These are phyloP conservation scores for Tricholoma bakamatsutake DNA, from an alignment of 768 basidiomycete genomes.

Conservation along the genomic window DNA sequence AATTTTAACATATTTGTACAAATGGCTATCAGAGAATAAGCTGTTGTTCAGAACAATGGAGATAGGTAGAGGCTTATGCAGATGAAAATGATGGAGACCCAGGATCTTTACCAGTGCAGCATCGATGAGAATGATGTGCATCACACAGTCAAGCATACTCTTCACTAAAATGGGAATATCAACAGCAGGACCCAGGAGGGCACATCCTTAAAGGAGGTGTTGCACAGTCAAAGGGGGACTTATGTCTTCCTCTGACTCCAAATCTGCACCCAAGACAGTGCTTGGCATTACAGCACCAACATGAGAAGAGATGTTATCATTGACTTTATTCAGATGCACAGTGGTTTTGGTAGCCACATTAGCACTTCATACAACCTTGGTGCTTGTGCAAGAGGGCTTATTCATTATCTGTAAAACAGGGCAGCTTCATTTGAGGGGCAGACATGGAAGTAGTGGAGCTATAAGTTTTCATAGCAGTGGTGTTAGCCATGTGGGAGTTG, in stretches of 20 bases:
- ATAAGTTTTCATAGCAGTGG: neutral
- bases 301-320: neutral
- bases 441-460: neutral
- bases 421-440: too few species aligned
- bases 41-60: too few species aligned
- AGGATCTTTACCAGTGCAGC: neutral
- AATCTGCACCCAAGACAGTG: too few species aligned
- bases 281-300: neutral
- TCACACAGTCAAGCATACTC: too few species aligned
- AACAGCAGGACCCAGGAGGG: neutral
- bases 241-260: too few species aligned
- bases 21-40: too few species aligned
- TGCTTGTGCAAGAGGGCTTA: neutral
- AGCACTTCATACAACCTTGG: too few species aligned
- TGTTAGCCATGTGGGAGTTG: neutral
- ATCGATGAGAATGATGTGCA: neutral
- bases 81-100: too few species aligned
- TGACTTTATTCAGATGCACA: neutral
- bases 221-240: neutral
- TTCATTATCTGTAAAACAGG: neutral
- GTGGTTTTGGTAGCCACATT: neutral
- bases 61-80: constrained; percentile 1
- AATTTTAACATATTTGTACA: too few species aligned
- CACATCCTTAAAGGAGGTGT: neutral
- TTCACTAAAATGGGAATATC: neutral